These are phyloP conservation scores for Nephelium lappaceum DNA, from an alignment of 345 rosid genomes.

Conservation along the genomic window DNA sequence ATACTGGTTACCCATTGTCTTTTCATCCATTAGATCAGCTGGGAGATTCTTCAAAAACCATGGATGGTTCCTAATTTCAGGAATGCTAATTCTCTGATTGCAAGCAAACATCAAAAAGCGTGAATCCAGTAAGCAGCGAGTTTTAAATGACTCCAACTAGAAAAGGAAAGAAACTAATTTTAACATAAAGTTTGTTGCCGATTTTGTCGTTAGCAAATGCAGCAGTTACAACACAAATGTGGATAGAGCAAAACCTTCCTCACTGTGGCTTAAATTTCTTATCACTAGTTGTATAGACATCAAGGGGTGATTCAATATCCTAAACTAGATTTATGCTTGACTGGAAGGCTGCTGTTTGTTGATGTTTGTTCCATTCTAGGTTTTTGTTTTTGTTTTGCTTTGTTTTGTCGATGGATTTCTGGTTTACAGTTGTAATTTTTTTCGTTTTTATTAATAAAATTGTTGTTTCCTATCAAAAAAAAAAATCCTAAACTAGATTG, in stretches of 20 bases:
- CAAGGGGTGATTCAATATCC: neutral
- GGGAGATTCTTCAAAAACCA: constrained; percentile 98
- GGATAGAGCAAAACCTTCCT: neutral
- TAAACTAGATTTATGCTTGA: constrained; percentile 3
- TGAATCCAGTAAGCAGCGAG: neutral
- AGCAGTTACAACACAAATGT: neutral
- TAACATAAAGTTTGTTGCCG: neutral
- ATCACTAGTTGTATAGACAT: neutral
- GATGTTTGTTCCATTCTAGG: too few relatives aligned
- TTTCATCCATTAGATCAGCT: constrained; percentile 70
- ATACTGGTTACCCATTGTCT: constrained; percentile 48
- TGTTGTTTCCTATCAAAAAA: too few relatives aligned
- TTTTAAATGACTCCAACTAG: neutral
- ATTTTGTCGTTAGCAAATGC: neutral
- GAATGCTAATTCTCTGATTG: constrained; percentile 84
- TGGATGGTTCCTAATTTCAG: constrained; percentile 68
- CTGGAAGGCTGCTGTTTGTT: too few relatives aligned
- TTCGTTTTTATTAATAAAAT: too few relatives aligned
- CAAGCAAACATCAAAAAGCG: constrained; percentile 12
- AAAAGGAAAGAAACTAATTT: neutral
- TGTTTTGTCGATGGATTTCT: too few relatives aligned
- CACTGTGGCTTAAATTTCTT: neutral
- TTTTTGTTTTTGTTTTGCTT: too few relatives aligned
- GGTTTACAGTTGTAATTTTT: too few relatives aligned
- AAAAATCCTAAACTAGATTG: neutral